Evolutionary conservation across 192 early-diverging fungal genomes (phyloP).

Genomic region (Borealophlyctis nickersoniae): DNA sequence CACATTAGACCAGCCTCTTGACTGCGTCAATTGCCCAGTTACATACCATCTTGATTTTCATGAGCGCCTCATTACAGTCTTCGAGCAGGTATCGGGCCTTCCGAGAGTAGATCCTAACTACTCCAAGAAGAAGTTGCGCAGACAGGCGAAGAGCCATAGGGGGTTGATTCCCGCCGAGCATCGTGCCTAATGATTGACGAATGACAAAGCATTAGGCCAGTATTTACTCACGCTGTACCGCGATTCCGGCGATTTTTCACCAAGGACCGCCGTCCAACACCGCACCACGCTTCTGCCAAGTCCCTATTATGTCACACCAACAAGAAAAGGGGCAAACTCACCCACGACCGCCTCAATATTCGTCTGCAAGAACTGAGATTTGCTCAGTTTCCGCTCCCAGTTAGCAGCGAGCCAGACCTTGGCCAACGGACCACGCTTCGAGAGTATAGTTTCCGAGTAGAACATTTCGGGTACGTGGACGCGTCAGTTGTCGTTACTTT

Average conservation of each 20-base stretch:
- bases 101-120: slow-evolving; percentile 91
- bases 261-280: no score
- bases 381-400: slow-evolving; percentile 95
- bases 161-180: slow-evolving; percentile 73
- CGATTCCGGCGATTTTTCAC: no score
- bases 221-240: no score
- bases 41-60: slow-evolving; percentile 90
- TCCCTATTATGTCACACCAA: no score
- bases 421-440: slow-evolving; percentile 76
- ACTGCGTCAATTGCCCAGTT: slow-evolving; percentile 1
- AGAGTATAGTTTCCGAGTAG: slow-evolving; percentile 42
- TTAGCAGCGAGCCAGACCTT: slow-evolving; percentile 98
- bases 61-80: slow-evolving; percentile 93
- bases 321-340: slow-evolving; percentile 31
- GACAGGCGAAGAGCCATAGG: slow-evolving; percentile 92
- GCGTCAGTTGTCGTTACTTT: no score
- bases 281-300: no score
- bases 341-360: slow-evolving; percentile 84
- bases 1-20: no score
- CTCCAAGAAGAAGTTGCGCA: slow-evolving; percentile 93
- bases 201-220: no score
- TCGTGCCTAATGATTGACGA: no score
- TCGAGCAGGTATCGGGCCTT: slow-evolving; percentile 96
- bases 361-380: slow-evolving; percentile 91
- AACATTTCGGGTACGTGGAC: no score